phyloP scores from a whole-genome alignment of 2,329 filamentous ascomycete species.

The Cladophialophora yegresii region DNA sequence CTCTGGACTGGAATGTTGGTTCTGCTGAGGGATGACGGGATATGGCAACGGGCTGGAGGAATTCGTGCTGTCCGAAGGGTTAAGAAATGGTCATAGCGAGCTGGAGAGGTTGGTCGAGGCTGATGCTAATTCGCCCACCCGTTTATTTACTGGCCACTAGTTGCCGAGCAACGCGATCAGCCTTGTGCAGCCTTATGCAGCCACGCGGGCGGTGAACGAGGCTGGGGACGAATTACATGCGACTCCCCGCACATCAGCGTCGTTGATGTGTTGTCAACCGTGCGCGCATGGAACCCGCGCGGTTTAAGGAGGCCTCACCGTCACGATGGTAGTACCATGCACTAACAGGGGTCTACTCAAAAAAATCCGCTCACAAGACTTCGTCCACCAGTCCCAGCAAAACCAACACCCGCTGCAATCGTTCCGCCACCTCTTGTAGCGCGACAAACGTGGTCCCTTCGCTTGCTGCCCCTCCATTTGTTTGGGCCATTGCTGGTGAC shows the following conservation, averaged over 20 bases:
- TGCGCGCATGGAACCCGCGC: no score
- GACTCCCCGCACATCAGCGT: no score
- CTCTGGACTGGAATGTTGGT: conserved; percentile 34
- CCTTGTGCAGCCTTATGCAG: conserved; percentile 1
- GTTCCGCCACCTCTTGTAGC: conserved; percentile 10
- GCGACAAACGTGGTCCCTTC: neutral
- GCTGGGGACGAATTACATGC: neutral
- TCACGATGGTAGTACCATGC: no score
- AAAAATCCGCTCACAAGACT: conserved; percentile 6
- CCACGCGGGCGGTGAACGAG: neutral
- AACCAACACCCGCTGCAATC: conserved; percentile 17
- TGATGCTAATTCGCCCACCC: conserved; percentile 3
- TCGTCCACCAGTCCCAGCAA: conserved; percentile 17
- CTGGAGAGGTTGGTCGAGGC: conserved; percentile 8
- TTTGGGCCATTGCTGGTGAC: neutral
- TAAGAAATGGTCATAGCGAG: conserved; percentile 13
- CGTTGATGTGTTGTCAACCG: neutral
- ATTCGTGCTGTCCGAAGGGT: conserved; percentile 14
- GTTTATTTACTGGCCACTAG: conserved; percentile 6
- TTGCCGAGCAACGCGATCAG: conserved; percentile 12
- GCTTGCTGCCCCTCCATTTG: neutral
- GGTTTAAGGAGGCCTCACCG: no score
- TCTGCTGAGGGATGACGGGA: conserved; percentile 2
- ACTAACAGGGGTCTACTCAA: no score
- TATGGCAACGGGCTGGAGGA: neutral